Base-by-base conservation (phyloP, 805 yeast species). In the Candida manassasensis region DNA sequence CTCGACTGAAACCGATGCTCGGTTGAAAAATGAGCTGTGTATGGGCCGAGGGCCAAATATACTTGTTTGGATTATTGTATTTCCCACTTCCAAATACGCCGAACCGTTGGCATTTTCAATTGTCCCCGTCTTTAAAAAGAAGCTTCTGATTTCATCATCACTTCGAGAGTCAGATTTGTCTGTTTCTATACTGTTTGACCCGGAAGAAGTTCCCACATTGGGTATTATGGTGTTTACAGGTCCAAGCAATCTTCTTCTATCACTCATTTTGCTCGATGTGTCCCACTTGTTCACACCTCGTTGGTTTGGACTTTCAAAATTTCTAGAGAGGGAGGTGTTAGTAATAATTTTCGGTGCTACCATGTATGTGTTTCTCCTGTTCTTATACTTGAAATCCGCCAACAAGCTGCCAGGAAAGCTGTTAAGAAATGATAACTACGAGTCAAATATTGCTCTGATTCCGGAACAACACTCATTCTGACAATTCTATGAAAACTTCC, bases 21-120 rank as follows among this genome's bases (percentile, higher is more conserved):
- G 65, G 15, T 81, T 78, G 25, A 75, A 68, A 53, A 81, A 85
- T 3, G 85, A 73, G 2, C 87, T 86, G 41, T 84, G 68, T 41
- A 76, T 79, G 6, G 97, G 96, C 45, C 88, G 71, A 3, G 97
- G 97, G 0, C 97, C 97, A 57, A 79, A 84, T 0, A 90, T 79
- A 3, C 87, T 71, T 1, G 82, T 81, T 36, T 80, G 75, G 4
- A 87, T 58, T 30, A 79, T 73, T 17, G 75, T 74, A 17, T 75
- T 69, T 21, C 75, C 84, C 0, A 69, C 62, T 55, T 89, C 97
- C 14, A 86, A 52, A 45, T 82, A 84, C 2, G 94, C 74, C 14
- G 95, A 86, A 3, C 97, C 97, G 49, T 79, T 79, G 36, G 88
- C 79, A 49, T 83, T 83, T 21, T 76, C 70, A 21, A 84, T 70